Base-by-base conservation (phyloP, 2,329 filamentous ascomycete genomes). In the Clarireedia sp. region DNA sequence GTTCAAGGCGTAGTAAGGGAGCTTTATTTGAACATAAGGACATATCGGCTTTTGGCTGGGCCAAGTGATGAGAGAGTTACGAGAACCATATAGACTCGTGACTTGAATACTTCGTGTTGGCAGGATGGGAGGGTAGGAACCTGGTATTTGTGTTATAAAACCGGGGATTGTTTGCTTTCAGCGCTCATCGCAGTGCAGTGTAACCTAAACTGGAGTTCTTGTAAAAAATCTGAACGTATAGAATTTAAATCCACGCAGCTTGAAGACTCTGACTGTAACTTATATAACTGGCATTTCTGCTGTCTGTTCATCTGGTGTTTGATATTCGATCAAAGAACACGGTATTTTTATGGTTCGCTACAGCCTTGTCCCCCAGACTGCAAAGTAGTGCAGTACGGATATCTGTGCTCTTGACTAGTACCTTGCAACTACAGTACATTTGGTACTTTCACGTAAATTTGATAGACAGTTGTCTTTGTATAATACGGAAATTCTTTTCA, bases 181-280 rank as follows among this genome's bases (percentile, higher is more conserved):
- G 26, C 54, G 54, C 58, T 47, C 45, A 52, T 54, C 57, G 53
- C 48, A 54, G 37, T 57, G 44, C 59, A 58, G 29, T 52, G 58
- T 60, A 60, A 62, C 61, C 48, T 56, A 60, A 56, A 48, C 54
- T 57, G 59, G 57, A 60, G 59, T 64, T 59, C 62, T 60, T 66
- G 64, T 60, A 62, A 62, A 60, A 63, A 65, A 64, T 38, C 51
- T 17, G 44, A 49, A 52, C 21, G 24, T 48, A 48, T 54, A 54
- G 53, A 54, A 36, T 50, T 49, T 19, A 50, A 54, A 19, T 23
- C 17, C n/a, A 43, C 8, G 40, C 23, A 23, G 9, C 10, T 43
- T 43, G n/a, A 43, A 12, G 12, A 43, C 23, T 9, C 40, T 43
- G 2, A 43, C 17, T 43, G 17, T 23, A 8, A 43, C 23, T 43